phyloP scores from a whole-genome alignment of 2,329 filamentous ascomycete genomes.

The Neofusicoccum ribis region DNA sequence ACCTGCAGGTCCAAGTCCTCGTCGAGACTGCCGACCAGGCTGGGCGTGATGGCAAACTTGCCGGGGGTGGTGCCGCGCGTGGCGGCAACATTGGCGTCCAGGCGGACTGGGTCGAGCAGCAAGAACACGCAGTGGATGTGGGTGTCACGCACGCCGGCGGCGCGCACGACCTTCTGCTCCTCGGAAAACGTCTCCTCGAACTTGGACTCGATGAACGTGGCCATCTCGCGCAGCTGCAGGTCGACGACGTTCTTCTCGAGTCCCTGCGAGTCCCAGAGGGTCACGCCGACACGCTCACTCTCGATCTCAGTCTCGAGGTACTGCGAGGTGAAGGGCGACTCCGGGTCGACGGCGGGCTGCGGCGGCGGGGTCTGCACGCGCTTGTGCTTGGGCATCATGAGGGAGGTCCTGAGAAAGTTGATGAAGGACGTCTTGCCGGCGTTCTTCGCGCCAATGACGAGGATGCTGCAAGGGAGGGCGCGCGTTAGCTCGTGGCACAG shows the following conservation, averaged over 20 bases:
- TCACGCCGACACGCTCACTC: slow-evolving; percentile 85
- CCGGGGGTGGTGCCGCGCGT: slow-evolving; percentile 50
- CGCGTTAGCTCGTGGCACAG: slow-evolving; percentile 21
- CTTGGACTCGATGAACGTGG: slow-evolving; percentile 91
- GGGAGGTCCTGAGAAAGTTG: slow-evolving; percentile 85
- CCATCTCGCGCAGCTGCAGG: slow-evolving; percentile 88
- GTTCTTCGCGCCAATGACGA: slow-evolving; percentile 83
- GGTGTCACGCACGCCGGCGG: slow-evolving; percentile 89
- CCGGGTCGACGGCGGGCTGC: slow-evolving; percentile 48
- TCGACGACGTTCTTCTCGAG: slow-evolving; percentile 94
- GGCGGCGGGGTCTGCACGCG: slow-evolving; percentile 49
- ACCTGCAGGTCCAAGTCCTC: slow-evolving; percentile 90
- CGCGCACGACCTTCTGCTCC: slow-evolving; percentile 95
- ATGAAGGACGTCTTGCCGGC: slow-evolving; percentile 96
- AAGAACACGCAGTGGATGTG: slow-evolving; percentile 97
- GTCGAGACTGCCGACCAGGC: slow-evolving; percentile 69
- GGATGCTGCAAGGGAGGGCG: slow-evolving; percentile 60
- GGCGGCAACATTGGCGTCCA: slow-evolving; percentile 75
- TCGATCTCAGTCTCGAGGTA: slow-evolving; percentile 96
- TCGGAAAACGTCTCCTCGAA: slow-evolving; percentile 97
- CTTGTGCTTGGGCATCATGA: slow-evolving; percentile 81
- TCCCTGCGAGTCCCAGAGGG: slow-evolving; percentile 94
- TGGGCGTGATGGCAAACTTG: slow-evolving; percentile 29
- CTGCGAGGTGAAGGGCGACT: slow-evolving; percentile 72
- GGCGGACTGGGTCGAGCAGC: slow-evolving; percentile 80